Evolutionary conservation across 768 basidiomycete species (phyloP).

Genomic region (Gymnopilus dilepis): DNA sequence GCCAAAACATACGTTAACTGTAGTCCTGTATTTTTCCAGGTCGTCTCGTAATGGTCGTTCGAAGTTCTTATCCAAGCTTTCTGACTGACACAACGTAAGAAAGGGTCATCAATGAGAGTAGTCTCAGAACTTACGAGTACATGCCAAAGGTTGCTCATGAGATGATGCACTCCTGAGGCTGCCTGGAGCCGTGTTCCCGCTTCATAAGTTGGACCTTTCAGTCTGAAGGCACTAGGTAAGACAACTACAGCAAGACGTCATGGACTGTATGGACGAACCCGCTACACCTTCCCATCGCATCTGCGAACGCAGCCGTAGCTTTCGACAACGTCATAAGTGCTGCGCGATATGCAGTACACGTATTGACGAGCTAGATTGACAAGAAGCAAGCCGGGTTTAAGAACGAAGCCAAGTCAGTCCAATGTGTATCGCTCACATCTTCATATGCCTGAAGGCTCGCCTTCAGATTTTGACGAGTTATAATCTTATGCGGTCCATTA

Average conservation of each 20-base stretch:
- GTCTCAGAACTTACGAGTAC: conserved; percentile 65
- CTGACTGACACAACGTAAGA: conserved; percentile 56
- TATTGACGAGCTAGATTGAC: conserved; percentile 65
- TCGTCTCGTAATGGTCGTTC: conserved; percentile 90
- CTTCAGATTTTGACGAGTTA: conserved; percentile 80
- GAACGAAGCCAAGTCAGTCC: conserved; percentile 4
- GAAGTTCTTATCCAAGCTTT: conserved; percentile 84
- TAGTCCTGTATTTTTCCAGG: conserved; percentile 76
- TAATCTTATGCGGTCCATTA: conserved; percentile 80
- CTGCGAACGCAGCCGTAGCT: conserved; percentile 84
- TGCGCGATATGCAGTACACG: conserved; percentile 79
- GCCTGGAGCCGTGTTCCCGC: conserved; percentile 84
- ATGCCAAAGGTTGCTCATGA: conserved; percentile 93
- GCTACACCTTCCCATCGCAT: conserved; percentile 84
- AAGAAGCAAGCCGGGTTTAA: background rate
- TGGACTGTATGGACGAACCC: conserved; percentile 54
- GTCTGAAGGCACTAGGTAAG: conserved; percentile 39
- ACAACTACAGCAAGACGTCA: conserved; percentile 1
- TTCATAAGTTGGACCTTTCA: conserved; percentile 83
- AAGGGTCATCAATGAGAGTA: conserved; percentile 2
- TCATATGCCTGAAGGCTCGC: conserved; percentile 81
- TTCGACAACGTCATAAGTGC: conserved; percentile 83
- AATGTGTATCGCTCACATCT: conserved; percentile 57
- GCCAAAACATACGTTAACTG: conserved; percentile 61
- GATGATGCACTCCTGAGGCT: conserved; percentile 86